Conservation (phyloP, 345 rosid species). For the Dipteronia sinensis region DNA sequence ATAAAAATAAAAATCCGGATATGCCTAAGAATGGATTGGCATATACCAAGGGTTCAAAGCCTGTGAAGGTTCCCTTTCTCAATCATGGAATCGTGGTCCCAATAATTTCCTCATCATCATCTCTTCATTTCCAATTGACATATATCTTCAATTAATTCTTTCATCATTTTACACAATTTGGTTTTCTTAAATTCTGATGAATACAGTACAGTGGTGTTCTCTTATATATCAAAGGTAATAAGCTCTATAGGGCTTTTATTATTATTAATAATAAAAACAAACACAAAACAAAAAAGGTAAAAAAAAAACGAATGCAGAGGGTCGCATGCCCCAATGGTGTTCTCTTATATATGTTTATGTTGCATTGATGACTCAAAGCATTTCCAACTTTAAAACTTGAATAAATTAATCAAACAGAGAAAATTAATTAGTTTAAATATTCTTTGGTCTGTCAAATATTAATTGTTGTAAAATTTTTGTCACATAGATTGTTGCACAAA, state of each 20-base stretch:
- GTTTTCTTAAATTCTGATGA: neutral
- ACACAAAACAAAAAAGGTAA: too few species aligned
- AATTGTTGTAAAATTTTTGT: too few species aligned
- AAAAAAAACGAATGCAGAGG: too few species aligned
- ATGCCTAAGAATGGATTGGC: slow-evolving; percentile 26
- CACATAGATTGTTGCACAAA: too few species aligned
- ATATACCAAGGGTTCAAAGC: slow-evolving; percentile 33
- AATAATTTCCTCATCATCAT: slow-evolving; percentile 11
- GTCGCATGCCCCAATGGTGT: too few species aligned
- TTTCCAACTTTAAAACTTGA: neutral
- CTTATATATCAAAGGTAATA: too few species aligned
- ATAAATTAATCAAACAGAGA: neutral
- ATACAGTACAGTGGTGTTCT: too few species aligned
- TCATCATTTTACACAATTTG: neutral
- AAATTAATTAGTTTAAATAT: too few species aligned
- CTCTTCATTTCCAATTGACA: neutral
- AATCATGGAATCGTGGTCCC: slow-evolving; percentile 39
- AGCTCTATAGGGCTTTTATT: too few species aligned
- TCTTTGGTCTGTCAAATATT: too few species aligned
- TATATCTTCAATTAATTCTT: neutral
- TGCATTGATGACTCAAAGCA: neutral
- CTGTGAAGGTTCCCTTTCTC: slow-evolving; percentile 22
- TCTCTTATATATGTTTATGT: neutral
- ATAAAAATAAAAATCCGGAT: slow-evolving; percentile 12
- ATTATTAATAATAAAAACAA: too few species aligned